Evolutionary conservation across 2,329 filamentous ascomycete species (phyloP).

Genomic region (Fusarium coicis): DNA sequence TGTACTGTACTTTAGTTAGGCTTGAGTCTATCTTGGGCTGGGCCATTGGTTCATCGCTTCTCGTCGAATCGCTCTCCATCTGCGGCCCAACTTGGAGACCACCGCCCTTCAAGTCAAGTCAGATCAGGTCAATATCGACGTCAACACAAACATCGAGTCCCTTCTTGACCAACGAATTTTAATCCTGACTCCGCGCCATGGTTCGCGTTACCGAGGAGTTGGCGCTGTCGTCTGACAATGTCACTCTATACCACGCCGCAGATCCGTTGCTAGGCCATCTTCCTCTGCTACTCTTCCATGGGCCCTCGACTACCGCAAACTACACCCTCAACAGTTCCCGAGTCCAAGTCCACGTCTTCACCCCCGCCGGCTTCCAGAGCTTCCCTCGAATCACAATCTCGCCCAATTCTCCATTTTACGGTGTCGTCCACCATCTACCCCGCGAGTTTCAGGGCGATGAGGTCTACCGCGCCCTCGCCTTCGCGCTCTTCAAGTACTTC

Average conservation of each 20-base stretch:
- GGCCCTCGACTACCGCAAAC: slow-evolving; percentile 88
- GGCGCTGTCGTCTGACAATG: slow-evolving; percentile 80
- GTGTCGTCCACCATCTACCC: slow-evolving; percentile 88
- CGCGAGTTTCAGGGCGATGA: slow-evolving; percentile 97
- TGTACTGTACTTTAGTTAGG: neutral
- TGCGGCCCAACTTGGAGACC: slow-evolving; percentile 43
- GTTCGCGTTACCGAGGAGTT: slow-evolving; percentile 83
- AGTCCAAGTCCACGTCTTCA: slow-evolving; percentile 93
- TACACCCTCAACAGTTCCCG: slow-evolving; percentile 88
- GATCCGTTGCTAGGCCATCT: slow-evolving; percentile 85
- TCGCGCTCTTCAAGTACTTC: slow-evolving; percentile 95
- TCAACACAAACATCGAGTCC: slow-evolving; percentile 30
- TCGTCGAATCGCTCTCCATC: slow-evolving; percentile 32
- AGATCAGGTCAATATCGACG: slow-evolving; percentile 13
- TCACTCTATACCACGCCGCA: slow-evolving; percentile 88
- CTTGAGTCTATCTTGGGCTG: slow-evolving; percentile 2
- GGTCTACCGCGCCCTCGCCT: slow-evolving; percentile 88
- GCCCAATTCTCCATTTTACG: slow-evolving; percentile 90
- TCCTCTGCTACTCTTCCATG: slow-evolving; percentile 90
- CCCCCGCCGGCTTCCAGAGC: slow-evolving; percentile 86
- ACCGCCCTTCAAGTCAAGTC: slow-evolving; percentile 12
- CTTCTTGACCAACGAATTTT: slow-evolving; percentile 31
- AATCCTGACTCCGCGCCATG: slow-evolving; percentile 67
- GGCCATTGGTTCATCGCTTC: slow-evolving; percentile 2
- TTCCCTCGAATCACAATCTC: slow-evolving; percentile 93